phyloP scores from a whole-genome alignment of 257 asterid genomes.

The Capsicum rhomboideum region DNA sequence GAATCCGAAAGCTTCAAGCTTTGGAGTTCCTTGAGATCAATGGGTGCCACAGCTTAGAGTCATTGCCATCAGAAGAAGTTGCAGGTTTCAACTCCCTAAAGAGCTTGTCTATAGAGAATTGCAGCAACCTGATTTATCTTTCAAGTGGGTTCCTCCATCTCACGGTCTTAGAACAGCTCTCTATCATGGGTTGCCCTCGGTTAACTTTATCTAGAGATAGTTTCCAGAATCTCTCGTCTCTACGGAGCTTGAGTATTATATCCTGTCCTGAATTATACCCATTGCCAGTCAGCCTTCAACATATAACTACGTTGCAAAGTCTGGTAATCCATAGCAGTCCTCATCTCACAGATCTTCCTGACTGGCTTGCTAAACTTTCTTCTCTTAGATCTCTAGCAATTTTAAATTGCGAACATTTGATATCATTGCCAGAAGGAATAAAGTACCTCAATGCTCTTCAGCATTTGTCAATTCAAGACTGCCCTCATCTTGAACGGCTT shows the following conservation, averaged over 20 bases:
- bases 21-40: slow-evolving; percentile 14
- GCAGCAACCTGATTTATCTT: slow-evolving; percentile 7
- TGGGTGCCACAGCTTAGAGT: slow-evolving; percentile 9
- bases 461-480: slow-evolving; percentile 23
- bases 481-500: slow-evolving; percentile 14
- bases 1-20: slow-evolving; percentile 8
- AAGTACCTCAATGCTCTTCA: slow-evolving; percentile 11
- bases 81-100: slow-evolving; percentile 17
- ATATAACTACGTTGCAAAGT: slow-evolving; percentile 13
- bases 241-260: slow-evolving; percentile 11
- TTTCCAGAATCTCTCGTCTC: background rate
- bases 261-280: slow-evolving; percentile 10
- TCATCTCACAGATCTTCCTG: slow-evolving; percentile 12
- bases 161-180: slow-evolving; percentile 18
- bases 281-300: slow-evolving; percentile 11
- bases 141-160: slow-evolving; percentile 11
- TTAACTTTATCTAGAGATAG: slow-evolving; percentile 4
- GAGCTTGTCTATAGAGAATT: slow-evolving; percentile 13
- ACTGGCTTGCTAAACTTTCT: slow-evolving; percentile 13
- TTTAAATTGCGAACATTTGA: slow-evolving; percentile 8
- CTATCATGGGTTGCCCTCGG: slow-evolving; percentile 17
- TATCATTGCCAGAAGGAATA: slow-evolving; percentile 16
- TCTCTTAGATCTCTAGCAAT: slow-evolving; percentile 24
- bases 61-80: slow-evolving; percentile 9
- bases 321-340: slow-evolving; percentile 13